These are phyloP conservation scores for Salicornia ramosissima DNA, from an alignment of 148 eudicot species.

Conservation along the genomic window DNA sequence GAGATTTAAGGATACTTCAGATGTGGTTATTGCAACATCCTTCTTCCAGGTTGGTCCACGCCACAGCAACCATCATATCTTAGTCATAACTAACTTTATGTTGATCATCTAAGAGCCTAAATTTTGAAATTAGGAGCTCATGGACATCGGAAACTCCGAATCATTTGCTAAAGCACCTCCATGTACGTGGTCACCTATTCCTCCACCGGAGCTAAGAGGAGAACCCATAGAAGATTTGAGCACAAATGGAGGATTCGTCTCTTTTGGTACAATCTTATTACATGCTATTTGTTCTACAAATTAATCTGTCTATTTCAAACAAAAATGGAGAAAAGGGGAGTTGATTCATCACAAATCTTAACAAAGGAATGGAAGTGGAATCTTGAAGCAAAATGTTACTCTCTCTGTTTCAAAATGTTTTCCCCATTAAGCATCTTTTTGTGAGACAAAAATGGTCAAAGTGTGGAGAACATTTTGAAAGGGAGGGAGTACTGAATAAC, in stretches of 20 bases:
- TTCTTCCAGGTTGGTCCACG: constrained; percentile 87
- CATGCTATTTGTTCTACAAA: background rate
- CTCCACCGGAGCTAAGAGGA: constrained; percentile 85
- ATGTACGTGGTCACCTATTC: constrained; percentile 88
- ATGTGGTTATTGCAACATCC: constrained; percentile 75
- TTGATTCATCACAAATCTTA: too few relatives aligned
- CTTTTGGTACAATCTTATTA: constrained; percentile 54
- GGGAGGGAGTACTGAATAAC: too few relatives aligned
- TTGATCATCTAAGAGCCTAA: constrained; percentile 5
- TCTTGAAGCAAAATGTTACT: too few relatives aligned
- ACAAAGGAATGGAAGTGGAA: too few relatives aligned
- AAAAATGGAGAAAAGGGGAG: background rate
- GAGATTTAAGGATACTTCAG: constrained; percentile 79
- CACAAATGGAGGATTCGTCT: constrained; percentile 87
- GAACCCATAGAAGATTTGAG: constrained; percentile 66
- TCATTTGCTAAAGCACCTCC: constrained; percentile 68
- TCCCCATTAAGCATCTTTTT: too few relatives aligned
- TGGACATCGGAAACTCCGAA: constrained; percentile 57
- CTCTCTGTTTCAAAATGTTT: too few relatives aligned
- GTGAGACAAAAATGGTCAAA: too few relatives aligned
- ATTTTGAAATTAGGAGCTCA: constrained; percentile 55
- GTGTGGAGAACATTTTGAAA: too few relatives aligned
- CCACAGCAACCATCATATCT: background rate
- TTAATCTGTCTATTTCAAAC: background rate
- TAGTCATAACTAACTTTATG: background rate